Conservation (phyloP, 805 yeast species). For the Yarrowia yakushimensis region DNA sequence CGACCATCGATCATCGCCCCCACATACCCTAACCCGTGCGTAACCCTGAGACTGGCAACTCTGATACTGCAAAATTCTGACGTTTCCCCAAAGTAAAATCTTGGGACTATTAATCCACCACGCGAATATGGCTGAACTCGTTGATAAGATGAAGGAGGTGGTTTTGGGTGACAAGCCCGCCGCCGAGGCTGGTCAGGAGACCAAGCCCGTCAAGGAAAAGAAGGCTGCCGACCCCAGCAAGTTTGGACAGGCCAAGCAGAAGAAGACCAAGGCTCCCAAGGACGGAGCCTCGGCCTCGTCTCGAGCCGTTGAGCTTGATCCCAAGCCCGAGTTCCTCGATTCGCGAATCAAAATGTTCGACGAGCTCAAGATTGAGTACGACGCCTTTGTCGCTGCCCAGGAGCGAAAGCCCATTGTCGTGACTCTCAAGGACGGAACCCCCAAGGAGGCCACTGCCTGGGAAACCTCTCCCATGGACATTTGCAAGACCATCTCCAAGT, state of each 20-base stretch:
- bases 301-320: slow-evolving; percentile 42
- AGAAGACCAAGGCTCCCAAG: slow-evolving; percentile 22
- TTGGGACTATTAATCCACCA: neutral
- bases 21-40: neutral
- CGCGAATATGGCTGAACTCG: slow-evolving; percentile 17
- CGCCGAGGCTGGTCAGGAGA: neutral
- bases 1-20: neutral
- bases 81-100: neutral
- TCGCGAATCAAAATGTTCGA: slow-evolving; percentile 77
- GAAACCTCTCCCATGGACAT: slow-evolving; percentile 88
- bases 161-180: slow-evolving; percentile 6
- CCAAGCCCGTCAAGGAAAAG: slow-evolving; percentile 17
- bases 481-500: slow-evolving; percentile 78
- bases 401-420: slow-evolving; percentile 64
- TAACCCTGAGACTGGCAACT: neutral
- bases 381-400: slow-evolving; percentile 63
- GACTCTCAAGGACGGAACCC: slow-evolving; percentile 81
- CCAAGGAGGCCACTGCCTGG: slow-evolving; percentile 75
- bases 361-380: slow-evolving; percentile 70
- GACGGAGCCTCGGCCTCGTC: slow-evolving; percentile 16
- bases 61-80: slow-evolving; percentile 2
- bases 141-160: slow-evolving; percentile 22
- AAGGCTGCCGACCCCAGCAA: slow-evolving; percentile 15
- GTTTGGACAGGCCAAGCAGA: slow-evolving; percentile 21
- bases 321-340: slow-evolving; percentile 80